Conservation (phyloP, 176 grass and related monocot genomes). For the Carex scoparia region DNA sequence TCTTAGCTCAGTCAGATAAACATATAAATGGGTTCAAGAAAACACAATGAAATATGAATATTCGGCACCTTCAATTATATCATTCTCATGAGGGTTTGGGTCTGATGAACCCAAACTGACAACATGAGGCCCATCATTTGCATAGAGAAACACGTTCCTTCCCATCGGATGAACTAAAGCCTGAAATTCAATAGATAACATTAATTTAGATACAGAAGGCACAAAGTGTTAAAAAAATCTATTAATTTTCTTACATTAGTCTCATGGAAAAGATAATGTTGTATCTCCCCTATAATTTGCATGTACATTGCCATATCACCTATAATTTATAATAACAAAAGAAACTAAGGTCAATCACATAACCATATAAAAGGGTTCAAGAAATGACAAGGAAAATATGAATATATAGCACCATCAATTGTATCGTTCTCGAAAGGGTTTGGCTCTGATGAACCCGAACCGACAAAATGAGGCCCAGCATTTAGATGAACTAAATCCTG, state of each 20-base stretch:
- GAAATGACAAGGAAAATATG: not conserved
- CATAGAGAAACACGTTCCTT: too few species aligned
- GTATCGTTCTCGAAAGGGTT: not conserved
- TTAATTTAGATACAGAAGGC: too few species aligned
- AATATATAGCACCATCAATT: not conserved
- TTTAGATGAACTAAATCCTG: not conserved
- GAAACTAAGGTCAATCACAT: not conserved
- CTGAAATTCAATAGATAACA: too few species aligned
- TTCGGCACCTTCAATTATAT: too few species aligned
- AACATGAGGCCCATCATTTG: too few species aligned
- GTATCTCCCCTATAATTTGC: not conserved
- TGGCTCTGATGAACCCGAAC: not conserved
- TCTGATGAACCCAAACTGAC: too few species aligned
- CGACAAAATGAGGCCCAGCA: not conserved
- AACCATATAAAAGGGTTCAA: not conserved
- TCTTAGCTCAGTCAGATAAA: not conserved
- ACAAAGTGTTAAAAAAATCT: too few species aligned
- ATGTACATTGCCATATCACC: not conserved
- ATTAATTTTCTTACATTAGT: not conserved
- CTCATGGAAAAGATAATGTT: not conserved
- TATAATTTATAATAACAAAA: not conserved
- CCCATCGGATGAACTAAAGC: too few species aligned
- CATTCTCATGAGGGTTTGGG: too few species aligned
- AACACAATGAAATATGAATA: too few species aligned
- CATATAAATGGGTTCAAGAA: not conserved